Conservation (phyloP, 2,329 filamentous ascomycete species). For the Penicillium rolfsii region DNA sequence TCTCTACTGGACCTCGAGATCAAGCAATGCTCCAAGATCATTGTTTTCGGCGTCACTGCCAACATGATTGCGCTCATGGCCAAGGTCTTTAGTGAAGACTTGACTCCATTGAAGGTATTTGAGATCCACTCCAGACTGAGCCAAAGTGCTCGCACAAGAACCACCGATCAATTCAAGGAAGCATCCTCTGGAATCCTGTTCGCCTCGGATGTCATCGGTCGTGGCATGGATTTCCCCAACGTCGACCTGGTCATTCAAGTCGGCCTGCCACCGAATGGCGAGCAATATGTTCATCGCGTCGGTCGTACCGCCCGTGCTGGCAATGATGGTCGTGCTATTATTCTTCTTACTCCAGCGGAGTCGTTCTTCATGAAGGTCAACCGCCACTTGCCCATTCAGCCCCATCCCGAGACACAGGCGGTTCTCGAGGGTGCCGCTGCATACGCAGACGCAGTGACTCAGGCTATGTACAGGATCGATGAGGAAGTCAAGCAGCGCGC, state of each 20-base stretch:
- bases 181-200: constrained; percentile 54
- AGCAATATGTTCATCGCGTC: constrained; percentile 53
- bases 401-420: constrained; percentile 49
- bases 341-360: constrained; percentile 57
- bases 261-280: constrained; percentile 54
- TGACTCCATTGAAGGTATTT: constrained; percentile 46
- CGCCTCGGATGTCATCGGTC: constrained; percentile 52
- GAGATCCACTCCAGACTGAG: constrained; percentile 77
- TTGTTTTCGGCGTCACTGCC: constrained; percentile 82
- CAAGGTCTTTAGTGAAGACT: constrained; percentile 53
- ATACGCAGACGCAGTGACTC: constrained; percentile 35
- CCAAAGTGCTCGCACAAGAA: constrained; percentile 69
- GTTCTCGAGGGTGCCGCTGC: constrained; percentile 42
- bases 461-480: constrained; percentile 36
- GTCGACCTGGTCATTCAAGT: constrained; percentile 54
- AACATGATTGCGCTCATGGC: constrained; percentile 63
- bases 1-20: constrained; percentile 51
- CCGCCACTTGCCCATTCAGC: constrained; percentile 54
- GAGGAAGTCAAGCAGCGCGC: constrained; percentile 41
- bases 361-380: constrained; percentile 56
- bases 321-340: constrained; percentile 57
- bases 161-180: constrained; percentile 45
- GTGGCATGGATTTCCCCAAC: constrained; percentile 57
- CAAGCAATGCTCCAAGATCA: constrained; percentile 71
- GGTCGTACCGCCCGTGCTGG: constrained; percentile 69